Conservation (phyloP, 2,329 filamentous ascomycete genomes). For the Colletotrichum lini region DNA sequence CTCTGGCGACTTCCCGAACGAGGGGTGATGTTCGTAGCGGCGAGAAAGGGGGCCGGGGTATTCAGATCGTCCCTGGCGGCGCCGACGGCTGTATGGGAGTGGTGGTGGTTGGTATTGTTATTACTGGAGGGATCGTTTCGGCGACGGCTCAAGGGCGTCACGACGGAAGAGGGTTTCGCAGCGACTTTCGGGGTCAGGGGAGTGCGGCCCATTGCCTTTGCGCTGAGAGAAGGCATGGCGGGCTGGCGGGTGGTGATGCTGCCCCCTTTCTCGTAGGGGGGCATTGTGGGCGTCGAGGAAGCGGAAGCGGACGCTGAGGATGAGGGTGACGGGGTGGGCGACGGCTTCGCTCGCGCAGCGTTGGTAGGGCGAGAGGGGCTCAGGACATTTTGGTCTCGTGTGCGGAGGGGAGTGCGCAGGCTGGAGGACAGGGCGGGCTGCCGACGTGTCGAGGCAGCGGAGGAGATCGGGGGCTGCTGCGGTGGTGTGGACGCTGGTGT, state of each 20-base stretch:
- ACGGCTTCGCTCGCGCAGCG: constrained; percentile 40
- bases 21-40: constrained; percentile 78
- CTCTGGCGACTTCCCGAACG: constrained; percentile 81
- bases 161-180: constrained; percentile 55
- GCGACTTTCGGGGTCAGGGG: constrained; percentile 72
- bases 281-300: constrained; percentile 37
- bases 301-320: constrained; percentile 28
- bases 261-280: constrained; percentile 65
- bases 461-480: constrained; percentile 11
- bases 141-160: constrained; percentile 57
- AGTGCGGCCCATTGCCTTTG: constrained; percentile 65
- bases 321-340: constrained; percentile 34
- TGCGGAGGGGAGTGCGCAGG: constrained; percentile 40
- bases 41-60: constrained; percentile 69
- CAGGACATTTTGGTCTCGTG: constrained; percentile 43
- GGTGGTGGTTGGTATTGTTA: constrained; percentile 22
- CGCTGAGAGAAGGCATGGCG: constrained; percentile 78
- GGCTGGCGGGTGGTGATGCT: constrained; percentile 68
- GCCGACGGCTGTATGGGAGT: constrained; percentile 48
- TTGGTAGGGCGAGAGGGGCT: constrained; percentile 37
- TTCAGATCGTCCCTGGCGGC: constrained; percentile 63
- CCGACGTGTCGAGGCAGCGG: constrained; percentile 29
- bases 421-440: constrained; percentile 40
- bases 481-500: constrained; percentile 31
- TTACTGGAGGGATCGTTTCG: constrained; percentile 44